Evolutionary conservation across 148 eudicot species (phyloP), one percentile per base, ranked within the genome.

Genomic region (Selenicereus undatus): DNA sequence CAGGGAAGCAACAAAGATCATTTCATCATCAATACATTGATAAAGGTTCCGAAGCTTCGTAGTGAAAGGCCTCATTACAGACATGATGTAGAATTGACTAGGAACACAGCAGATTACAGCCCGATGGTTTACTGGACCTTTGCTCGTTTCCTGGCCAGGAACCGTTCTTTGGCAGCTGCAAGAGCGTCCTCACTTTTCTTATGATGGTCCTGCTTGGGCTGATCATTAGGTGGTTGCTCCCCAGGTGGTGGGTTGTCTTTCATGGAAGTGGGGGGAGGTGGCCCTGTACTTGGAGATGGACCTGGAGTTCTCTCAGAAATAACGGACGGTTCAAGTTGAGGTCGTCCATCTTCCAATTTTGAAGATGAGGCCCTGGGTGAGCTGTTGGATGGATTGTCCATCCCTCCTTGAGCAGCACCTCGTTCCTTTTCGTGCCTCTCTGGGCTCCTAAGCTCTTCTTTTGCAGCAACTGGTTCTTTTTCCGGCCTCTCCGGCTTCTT

Each of bases 81-180:
- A 56, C 22, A 20, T 5, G 62, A 56, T 16, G 5, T 16, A 5
- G 3, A 56, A 17, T 56, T 56, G 62, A 56, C 22, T 18, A 56
- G n/a, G 62, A 39, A 56, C 18, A 56, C 22, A 56, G 22, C 18
- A 20, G 21, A 5, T 18, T 20, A 5, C 20, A 56, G 58, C 1
- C 36, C 12, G 56, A 39, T 39, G 43, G 43, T 39, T 45, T 64
- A 80, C 56, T 86, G 85, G 60, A 80, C 82, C 85, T 92, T 95
- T 32, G 92, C 88, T 81, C 81, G 92, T 88, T 95, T 95, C 86
- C 99, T 78, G 14, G 99, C 99, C 82, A 95, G 80, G 82, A 90
- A 95, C 8, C 97, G 90, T 82, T 85, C 97, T 88, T 90, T 92
- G 5, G 97, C 99, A 8, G 94, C 97, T 51, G 94, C 93, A 39